phyloP scores from a whole-genome alignment of 2,329 filamentous ascomycete species.

The Fusarium dlaminii region DNA sequence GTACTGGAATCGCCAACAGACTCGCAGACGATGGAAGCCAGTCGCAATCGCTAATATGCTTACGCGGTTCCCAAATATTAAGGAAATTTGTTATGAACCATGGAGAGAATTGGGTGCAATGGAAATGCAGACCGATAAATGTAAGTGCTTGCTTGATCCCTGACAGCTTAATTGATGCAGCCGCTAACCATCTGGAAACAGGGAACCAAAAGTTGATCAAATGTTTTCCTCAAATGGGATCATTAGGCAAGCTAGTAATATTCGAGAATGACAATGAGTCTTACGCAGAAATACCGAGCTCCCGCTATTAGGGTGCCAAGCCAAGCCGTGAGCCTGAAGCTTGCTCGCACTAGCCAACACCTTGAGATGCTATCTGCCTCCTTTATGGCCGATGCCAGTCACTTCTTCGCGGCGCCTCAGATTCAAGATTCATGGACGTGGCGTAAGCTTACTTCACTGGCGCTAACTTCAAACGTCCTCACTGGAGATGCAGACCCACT shows the following conservation, averaged over 20 bases:
- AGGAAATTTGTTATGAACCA: conserved; percentile 52
- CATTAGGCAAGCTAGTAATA: conserved; percentile 44
- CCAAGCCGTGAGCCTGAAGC: conserved; percentile 39
- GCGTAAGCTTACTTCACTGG: conserved; percentile 45
- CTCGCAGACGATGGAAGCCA: conserved; percentile 48
- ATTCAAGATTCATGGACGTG: conserved; percentile 40
- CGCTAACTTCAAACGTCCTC: conserved; percentile 46
- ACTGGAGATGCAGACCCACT: conserved; percentile 21
- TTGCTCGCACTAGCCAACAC: conserved; percentile 44
- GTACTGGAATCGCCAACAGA: not conserved
- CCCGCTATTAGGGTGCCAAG: conserved; percentile 35
- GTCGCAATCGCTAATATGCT: conserved; percentile 46
- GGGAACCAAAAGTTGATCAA: conserved; percentile 41
- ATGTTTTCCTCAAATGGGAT: conserved; percentile 30
- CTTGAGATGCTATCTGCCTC: conserved; percentile 45
- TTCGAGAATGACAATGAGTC: conserved; percentile 50
- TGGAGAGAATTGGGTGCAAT: conserved; percentile 47
- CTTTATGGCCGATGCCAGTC: conserved; percentile 45
- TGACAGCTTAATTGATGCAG: conserved; percentile 13
- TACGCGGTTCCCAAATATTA: conserved; percentile 47
- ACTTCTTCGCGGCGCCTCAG: conserved; percentile 42
- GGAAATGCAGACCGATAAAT: conserved; percentile 39
- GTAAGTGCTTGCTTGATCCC: conserved; percentile 39
- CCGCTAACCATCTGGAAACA: conserved; percentile 34
- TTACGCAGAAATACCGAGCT: conserved; percentile 24